A percentile compares a stretch with the other conserved stretches of the same genome.
Evolutionary conservation across 148 eudicot genomes (phyloP).

Genomic region (Spergularia marina): DNA sequence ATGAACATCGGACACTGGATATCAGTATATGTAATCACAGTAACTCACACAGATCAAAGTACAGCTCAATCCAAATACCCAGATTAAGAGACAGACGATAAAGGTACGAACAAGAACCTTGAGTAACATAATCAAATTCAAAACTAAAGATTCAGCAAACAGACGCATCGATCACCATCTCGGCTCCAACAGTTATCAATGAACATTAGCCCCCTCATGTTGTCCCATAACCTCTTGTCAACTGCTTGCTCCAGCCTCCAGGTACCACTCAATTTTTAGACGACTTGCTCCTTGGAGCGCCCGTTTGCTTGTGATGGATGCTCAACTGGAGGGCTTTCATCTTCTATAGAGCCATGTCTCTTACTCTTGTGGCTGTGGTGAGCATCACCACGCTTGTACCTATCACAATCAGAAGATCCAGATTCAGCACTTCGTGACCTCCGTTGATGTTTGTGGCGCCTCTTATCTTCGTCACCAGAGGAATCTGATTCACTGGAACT

Average conservation of each 20-base stretch:
- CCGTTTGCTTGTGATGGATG: conserved; percentile 4
- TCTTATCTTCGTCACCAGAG: conserved; percentile 42
- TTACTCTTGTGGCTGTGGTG: conserved; percentile 16
- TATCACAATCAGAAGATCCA: conserved; percentile 42
- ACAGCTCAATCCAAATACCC: too few relatives aligned
- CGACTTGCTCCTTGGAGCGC: background rate
- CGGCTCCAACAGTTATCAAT: background rate
- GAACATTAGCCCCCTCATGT: background rate
- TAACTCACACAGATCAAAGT: too few relatives aligned
- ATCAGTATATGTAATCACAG: too few relatives aligned
- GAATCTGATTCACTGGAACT: conserved; percentile 35
- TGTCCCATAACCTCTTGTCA: conserved; percentile 4
- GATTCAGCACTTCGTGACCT: conserved; percentile 37
- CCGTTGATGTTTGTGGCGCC: conserved; percentile 41
- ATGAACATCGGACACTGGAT: too few relatives aligned
- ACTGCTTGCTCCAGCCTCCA: background rate
- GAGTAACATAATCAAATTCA: background rate
- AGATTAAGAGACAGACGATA: too few relatives aligned
- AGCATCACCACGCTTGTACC: conserved; percentile 24
- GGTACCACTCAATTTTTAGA: background rate
- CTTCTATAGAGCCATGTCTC: conserved; percentile 1
- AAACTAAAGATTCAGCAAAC: background rate
- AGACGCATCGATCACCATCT: background rate
- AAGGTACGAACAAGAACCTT: too few relatives aligned
- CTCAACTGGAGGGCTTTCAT: background rate